A percentile compares a stretch with the other conserved stretches of the same genome.
These are phyloP conservation scores for Penicillium nordicum DNA, from an alignment of 2,329 filamentous ascomycete species.

Conservation along the genomic window DNA sequence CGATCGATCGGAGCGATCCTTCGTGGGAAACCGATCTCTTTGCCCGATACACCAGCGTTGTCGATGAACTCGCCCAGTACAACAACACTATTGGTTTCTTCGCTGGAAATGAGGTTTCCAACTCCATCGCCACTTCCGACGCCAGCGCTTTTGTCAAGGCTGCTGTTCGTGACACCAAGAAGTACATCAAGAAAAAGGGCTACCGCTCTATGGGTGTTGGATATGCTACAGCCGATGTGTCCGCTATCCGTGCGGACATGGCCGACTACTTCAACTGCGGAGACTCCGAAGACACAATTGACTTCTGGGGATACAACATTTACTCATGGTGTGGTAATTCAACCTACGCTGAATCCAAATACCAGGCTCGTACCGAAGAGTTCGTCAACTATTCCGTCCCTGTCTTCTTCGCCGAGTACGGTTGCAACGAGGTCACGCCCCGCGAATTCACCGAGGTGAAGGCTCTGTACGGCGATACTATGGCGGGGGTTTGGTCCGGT, in stretches of 20 bases:
- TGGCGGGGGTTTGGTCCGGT: slow-evolving; percentile 83
- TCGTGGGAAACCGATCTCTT: slow-evolving; percentile 74
- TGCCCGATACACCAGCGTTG: slow-evolving; percentile 72
- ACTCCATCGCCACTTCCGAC: slow-evolving; percentile 76
- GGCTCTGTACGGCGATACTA: slow-evolving; percentile 71
- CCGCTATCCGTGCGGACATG: slow-evolving; percentile 73
- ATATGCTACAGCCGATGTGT: slow-evolving; percentile 90
- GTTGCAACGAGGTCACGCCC: slow-evolving; percentile 71
- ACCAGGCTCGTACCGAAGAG: slow-evolving; percentile 73
- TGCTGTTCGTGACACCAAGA: slow-evolving; percentile 88
- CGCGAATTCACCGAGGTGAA: slow-evolving; percentile 80
- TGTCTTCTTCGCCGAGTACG: slow-evolving; percentile 95
- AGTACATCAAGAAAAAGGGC: slow-evolving; percentile 74
- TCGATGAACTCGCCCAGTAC: slow-evolving; percentile 76
- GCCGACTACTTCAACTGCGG: slow-evolving; percentile 94
- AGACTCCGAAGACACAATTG: slow-evolving; percentile 60
- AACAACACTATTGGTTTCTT: slow-evolving; percentile 93
- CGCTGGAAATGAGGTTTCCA: slow-evolving; percentile 92
- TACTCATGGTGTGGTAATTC: slow-evolving; percentile 96
- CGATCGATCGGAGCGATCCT: slow-evolving; percentile 78
- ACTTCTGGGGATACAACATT: slow-evolving; percentile 99
- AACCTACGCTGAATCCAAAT: slow-evolving; percentile 70
- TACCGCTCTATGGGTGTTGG: slow-evolving; percentile 80
- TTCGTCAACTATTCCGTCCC: slow-evolving; percentile 85
- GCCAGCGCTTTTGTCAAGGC: slow-evolving; percentile 94